Base-by-base conservation (phyloP, 2,329 filamentous ascomycete genomes). In the Pestalotiopsis sp. region DNA sequence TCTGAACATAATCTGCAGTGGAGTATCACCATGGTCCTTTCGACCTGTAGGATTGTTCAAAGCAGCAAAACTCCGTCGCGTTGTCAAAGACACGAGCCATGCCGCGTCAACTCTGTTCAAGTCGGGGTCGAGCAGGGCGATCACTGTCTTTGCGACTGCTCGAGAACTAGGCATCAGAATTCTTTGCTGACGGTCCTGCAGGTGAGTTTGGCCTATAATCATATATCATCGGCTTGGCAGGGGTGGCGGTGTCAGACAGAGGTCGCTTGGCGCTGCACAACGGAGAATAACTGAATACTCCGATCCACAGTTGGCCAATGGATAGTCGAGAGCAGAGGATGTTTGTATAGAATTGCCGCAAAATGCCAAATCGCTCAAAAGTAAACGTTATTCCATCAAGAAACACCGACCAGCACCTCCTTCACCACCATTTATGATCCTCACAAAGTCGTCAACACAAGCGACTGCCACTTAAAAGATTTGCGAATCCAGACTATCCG, bases 371-470 rank as follows among this genome's bases (percentile, higher is more conserved):
- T 36, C 31, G 31, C 31, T 36, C 31, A 9, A 6, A 36, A 36
- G 31, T 36, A 9, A 36, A 36, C 5, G 9, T 36, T 36, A 36
- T 36, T 7, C 7, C 7, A 9, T 31, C 31, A 31, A 6, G 31
- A 36, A 36, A 0, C 31, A 9, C 7, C 31, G 6, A 36, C 7
- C 7, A 36, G 23, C 23, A 36, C 31, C 31, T 9, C 31, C 31
- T 2, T 36, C 7, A 2, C 31, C 31, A 36, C 23, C 23, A 23
- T 23, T 23, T 6, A 9, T 36, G 9, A 2, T 36, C 2, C 31
- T 36, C 31, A 36, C 2, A 36, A 36, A 36, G n/a, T n/a, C 17
- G 17, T 20, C 1, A 68, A 71, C 3, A 69, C 72, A 61, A 52
- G 1, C 6, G 14, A 6, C 17, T 17, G 1, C 17, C 9, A 6